Percentiles rank a stretch among this genome's conserved stretches.
phyloP scores from a whole-genome alignment of 1,284 basidiomycete genomes.

The Ustilago loliicola region DNA sequence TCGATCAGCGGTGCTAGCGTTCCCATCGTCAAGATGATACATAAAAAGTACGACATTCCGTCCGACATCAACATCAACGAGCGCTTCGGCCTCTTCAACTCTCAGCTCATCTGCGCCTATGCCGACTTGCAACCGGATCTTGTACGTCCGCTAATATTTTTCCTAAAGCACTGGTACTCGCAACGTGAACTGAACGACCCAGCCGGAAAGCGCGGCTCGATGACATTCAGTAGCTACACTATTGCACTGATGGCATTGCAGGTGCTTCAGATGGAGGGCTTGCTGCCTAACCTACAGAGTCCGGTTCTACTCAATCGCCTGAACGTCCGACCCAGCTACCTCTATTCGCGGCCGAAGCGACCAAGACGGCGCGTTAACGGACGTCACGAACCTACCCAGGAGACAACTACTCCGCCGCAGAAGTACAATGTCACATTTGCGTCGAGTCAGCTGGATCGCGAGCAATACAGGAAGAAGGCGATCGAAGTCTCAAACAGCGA shows the following conservation, averaged over 20 bases:
- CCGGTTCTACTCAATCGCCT: slow-evolving; percentile 50
- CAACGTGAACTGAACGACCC: slow-evolving; percentile 60
- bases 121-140: slow-evolving; percentile 54
- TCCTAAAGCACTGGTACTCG: slow-evolving; percentile 62
- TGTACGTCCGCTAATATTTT: slow-evolving; percentile 58
- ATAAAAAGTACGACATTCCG: slow-evolving; percentile 31
- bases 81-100: slow-evolving; percentile 61
- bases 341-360: slow-evolving; percentile 51
- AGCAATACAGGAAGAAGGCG: slow-evolving; percentile 12
- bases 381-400: not conserved
- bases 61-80: slow-evolving; percentile 66
- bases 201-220: slow-evolving; percentile 40
- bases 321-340: slow-evolving; percentile 26
- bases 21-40: slow-evolving; percentile 63
- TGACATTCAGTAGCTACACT: slow-evolving; percentile 61
- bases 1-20: slow-evolving; percentile 55
- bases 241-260: slow-evolving; percentile 65
- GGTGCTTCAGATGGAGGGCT: slow-evolving; percentile 62
- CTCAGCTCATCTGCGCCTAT: slow-evolving; percentile 55
- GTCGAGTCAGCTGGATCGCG: not conserved
- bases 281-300: slow-evolving; percentile 70
- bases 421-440: slow-evolving; percentile 48
- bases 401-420: slow-evolving; percentile 10
- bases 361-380: slow-evolving; percentile 24
- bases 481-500: not conserved